These are phyloP conservation scores for Ceratocystis diversiconidia DNA, from an alignment of 2,329 filamentous ascomycete genomes.

Conservation along the genomic window DNA sequence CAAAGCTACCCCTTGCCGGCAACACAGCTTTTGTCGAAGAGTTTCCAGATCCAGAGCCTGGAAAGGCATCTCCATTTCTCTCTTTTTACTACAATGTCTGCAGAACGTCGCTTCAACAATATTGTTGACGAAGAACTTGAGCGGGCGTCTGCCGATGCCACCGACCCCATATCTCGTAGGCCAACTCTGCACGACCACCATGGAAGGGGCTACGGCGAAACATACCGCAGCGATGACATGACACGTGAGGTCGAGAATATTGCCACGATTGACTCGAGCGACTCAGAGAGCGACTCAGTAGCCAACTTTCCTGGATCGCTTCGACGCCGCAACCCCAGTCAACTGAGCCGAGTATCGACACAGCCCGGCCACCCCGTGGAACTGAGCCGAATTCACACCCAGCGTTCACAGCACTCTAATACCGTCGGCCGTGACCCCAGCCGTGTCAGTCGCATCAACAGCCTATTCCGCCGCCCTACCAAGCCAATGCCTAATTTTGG, in stretches of 20 bases:
- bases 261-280: constrained; percentile 35
- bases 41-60: background rate
- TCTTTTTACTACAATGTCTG: background rate
- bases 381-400: constrained; percentile 57
- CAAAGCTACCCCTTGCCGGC: too few relatives aligned
- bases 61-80: background rate
- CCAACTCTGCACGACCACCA: constrained; percentile 23
- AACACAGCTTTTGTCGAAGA: background rate
- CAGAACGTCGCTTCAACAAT: background rate
- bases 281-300: constrained; percentile 23
- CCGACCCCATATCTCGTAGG: constrained; percentile 21
- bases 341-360: constrained; percentile 49
- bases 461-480: constrained; percentile 35
- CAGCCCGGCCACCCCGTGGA: constrained; percentile 53
- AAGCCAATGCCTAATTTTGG: constrained; percentile 56
- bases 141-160: constrained; percentile 19
- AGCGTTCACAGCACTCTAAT: constrained; percentile 52
- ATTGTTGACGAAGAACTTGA: constrained; percentile 21
- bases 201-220: constrained; percentile 32
- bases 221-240: constrained; percentile 31
- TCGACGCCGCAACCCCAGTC: constrained; percentile 35
- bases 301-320: constrained; percentile 39
- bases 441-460: constrained; percentile 17
- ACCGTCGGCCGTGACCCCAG: constrained; percentile 48
- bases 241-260: background rate